Base-by-base conservation (phyloP, 371 early-diverging fungal genomes). In the Saksenaea vasiformis region DNA sequence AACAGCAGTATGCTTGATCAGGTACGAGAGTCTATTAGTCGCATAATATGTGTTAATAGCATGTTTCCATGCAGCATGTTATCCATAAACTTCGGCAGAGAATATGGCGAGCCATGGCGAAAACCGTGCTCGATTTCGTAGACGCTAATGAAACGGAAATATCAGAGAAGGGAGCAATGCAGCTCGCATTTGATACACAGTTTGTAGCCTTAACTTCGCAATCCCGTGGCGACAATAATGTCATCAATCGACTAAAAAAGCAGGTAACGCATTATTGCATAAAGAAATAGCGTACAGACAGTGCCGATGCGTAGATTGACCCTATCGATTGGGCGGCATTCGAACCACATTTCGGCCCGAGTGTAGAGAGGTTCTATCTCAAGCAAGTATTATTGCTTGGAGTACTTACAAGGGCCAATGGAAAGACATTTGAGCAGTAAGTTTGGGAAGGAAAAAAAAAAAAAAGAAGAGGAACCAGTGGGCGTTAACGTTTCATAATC, bases 291-390 rank as follows among this genome's bases (percentile, higher is more conserved):
- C 15, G 11, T 15, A 17, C 53, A 19, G 13, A 15, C 19, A 27
- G 51, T 19, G 26, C 10, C 26, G 1, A 35, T 43, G 10, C 43
- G 1, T 62, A 86, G 87, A 80, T 87, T 55, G 87, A 87, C 60
- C 80, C 82, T 14, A 84, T 85, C 47, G 80, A 85, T 62, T 72
- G 85, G 77, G 83, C 78, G 3, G 72, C 72, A 13, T 81, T 83
- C 63, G 77, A 82, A 58, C 72, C 79, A 9, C 75, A 80, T 19
- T 51, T 85, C 39, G 73, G 72, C 13, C 66, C 57, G 26, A 70
- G 72, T 60, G 83, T 81, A 5, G 82, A 84, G 26, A 71, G 77
- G 3, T 83, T 81, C 41, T 84, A 80, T 47, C 60, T 72, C 2
- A 82, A 80, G 53, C 79, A 80, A 55, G 65, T 75, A 0, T 69